Evolutionary conservation across 331 rosid genomes (phyloP), one percentile per base, ranked within the genome.

Genomic region (Quercus lobata): DNA sequence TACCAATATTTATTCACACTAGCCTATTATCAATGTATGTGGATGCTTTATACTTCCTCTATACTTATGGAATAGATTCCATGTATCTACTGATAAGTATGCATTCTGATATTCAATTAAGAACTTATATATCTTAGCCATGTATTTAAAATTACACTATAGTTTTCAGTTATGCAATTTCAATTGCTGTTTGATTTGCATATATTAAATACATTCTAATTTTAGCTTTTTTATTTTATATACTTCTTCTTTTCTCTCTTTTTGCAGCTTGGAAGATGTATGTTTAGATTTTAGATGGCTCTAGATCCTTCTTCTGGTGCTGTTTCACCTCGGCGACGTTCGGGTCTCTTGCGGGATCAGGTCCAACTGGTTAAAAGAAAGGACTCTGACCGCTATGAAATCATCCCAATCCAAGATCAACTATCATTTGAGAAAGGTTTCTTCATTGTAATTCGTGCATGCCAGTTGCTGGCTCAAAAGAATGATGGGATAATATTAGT

Each of bases 351-450:
- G 73, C 88, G 98, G 44, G 98, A 96, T 76, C 98, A 96, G 83
- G 92, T 93, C 81, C 98, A 96, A 78, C 85, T 85, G 66, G 83
- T 91, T 15, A 91, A 88, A 82, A 91, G 91, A 82, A 93, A 92
- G 86, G 98, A 91, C 46, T 80, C 80, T 65, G 91, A 89, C 62
- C 98, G 98, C 75, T 92, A 88, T 30, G 99, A 93, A 83, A 96
- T 96, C 78, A 88, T 82, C 73, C 92, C 91, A 19, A 88, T 96
- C 76, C 94, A 83, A 74, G 98, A 96, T 78, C 44, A 88, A 46
- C 70, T 96, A 58, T 93, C 99, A 3, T 91, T 96, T 84, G 99
- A 96, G 92, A 96, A 96, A 84, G 99, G 99, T 56, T 96, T 96
- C 81, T 93, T 93, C 89, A 96, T 93, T 79, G 93, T 91, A 19